Base-by-base conservation (phyloP, 2,329 filamentous ascomycete genomes). In the Botrytis hyacinthi region DNA sequence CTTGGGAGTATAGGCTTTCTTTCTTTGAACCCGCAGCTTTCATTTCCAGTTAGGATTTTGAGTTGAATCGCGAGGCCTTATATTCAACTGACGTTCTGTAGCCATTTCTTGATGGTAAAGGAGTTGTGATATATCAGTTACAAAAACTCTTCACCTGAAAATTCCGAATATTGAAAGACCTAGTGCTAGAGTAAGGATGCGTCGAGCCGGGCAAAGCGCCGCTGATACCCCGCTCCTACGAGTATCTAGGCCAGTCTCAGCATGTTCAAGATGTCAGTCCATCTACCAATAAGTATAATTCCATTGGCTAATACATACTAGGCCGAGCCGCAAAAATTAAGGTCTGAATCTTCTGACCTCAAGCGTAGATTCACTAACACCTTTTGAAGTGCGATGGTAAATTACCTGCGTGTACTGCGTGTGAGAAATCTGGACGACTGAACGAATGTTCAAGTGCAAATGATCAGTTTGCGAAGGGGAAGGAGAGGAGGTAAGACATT, bases 391-490 rank as follows among this genome's bases (percentile, higher is more conserved):
- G 96, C 80, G 96, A 98, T 84, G 95, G 96, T 75, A 98, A 98
- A 82, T 86, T 98, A 54, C 96, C 96, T 18, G 94, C 95, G 12
- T 99, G 96, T 81, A 97, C 94, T 12, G 95, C 95, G 29, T 98
- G 96, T 81, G 95, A 98, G 83, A 95, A 94, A 83, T 93, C 94
- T 22, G 94, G 95, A 44, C 92, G 94, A 75, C 90, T 93, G 72
- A 91, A 87, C 74, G 94, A 97, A 81, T 99, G 96, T 82, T 97
- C 94, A 10, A 94, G 94, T 73, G 95, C 94, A 12, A 98, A 97
- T 79, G 95, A 98, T 80, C 94, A 98, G 81, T 98, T 98, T 83
- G 95, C 95, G 0, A 88, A 94, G 76, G 96, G 96, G 75, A 98
- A 98, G 82, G 96, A 98, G 81, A 88, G 95, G 79, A 98, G 95